Evolutionary conservation across 805 yeast genomes (phyloP).

Genomic region (Metschnikowia cubensis): DNA sequence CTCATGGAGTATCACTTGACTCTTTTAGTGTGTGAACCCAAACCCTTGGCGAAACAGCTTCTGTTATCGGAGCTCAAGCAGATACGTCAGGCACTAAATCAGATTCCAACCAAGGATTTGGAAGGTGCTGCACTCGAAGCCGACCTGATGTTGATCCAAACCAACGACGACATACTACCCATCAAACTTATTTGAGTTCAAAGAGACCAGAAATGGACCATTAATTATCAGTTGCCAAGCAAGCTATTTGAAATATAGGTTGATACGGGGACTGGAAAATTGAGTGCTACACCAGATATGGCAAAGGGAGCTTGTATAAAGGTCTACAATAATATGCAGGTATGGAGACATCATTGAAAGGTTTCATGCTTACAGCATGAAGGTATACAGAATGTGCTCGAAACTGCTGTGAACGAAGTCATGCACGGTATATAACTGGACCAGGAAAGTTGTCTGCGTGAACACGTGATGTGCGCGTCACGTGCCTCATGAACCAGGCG

Average conservation of each 20-base stretch:
- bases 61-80: not conserved
- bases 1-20: constrained; percentile 14
- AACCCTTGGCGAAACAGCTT: constrained; percentile 5
- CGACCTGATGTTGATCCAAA: constrained; percentile 2
- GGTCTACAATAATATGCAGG: too few species aligned
- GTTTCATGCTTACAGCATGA: too few species aligned
- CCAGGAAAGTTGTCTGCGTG: too few species aligned
- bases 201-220: not conserved
- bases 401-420: too few species aligned
- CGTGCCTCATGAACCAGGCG: not conserved
- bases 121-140: constrained; percentile 2
- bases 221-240: too few species aligned
- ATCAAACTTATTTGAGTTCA: not conserved
- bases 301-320: too few species aligned
- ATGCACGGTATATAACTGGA: too few species aligned
- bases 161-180: not conserved
- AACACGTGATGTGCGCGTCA: not conserved
- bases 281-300: too few species aligned
- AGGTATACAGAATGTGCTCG: too few species aligned
- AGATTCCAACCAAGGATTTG: not conserved
- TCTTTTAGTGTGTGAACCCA: constrained; percentile 14
- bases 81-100: not conserved
- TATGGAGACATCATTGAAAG: too few species aligned
- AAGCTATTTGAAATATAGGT: too few species aligned
- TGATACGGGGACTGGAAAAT: too few species aligned